Conservation (phyloP, 768 basidiomycete species). For the Leucocoprinus birnbaumii region DNA sequence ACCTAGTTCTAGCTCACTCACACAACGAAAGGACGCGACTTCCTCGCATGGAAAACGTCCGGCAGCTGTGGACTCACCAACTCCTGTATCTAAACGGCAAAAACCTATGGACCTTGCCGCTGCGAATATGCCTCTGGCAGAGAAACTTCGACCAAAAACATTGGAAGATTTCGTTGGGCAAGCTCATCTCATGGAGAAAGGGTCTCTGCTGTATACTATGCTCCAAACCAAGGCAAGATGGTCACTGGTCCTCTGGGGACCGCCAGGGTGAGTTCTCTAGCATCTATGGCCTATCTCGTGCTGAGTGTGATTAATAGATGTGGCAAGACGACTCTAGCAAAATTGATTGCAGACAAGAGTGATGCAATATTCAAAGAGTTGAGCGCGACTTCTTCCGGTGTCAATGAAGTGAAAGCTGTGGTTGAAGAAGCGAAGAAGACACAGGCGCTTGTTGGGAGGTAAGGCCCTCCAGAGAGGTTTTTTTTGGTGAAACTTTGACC, state of each 20-base stretch:
- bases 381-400: constrained; percentile 67
- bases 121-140: constrained; percentile 58
- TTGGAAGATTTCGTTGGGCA: constrained; percentile 77
- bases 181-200: constrained; percentile 51
- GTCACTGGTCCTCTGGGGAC: constrained; percentile 73
- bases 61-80: constrained; percentile 14
- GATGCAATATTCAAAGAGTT: constrained; percentile 71
- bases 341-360: constrained; percentile 60
- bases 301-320: constrained; percentile 33
- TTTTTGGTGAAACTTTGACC: background rate
- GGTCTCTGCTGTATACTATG: constrained; percentile 53
- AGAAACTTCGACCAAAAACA: constrained; percentile 61
- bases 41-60: constrained; percentile 16
- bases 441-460: constrained; percentile 66
- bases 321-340: constrained; percentile 75
- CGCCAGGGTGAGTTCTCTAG: constrained; percentile 53
- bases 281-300: background rate
- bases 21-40: constrained; percentile 2
- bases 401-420: constrained; percentile 67
- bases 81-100: constrained; percentile 17
- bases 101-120: constrained; percentile 12
- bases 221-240: constrained; percentile 51
- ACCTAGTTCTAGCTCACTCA: background rate
- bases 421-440: constrained; percentile 74
- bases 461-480: constrained; percentile 11